Percentiles rank a stretch among this genome's conserved stretches.
Conservation (phyloP, 805 yeast species). For the Starmerella stellata region DNA sequence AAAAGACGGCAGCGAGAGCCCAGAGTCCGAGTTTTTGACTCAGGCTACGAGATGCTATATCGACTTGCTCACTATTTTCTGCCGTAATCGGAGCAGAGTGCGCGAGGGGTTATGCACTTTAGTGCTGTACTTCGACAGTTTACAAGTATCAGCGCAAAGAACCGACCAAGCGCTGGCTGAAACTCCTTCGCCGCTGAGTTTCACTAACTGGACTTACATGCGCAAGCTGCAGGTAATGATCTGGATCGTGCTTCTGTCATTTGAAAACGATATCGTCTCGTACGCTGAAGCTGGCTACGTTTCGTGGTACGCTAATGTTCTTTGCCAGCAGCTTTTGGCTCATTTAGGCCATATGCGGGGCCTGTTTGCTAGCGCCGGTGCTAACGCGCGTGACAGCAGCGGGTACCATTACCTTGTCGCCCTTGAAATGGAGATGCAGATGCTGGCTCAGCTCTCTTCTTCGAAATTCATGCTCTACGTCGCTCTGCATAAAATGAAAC, state of each 20-base stretch:
- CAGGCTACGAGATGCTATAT: conserved; percentile 28
- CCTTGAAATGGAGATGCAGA: conserved; percentile 20
- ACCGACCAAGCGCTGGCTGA: conserved; percentile 31
- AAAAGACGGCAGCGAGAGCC: conserved; percentile 14
- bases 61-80: conserved; percentile 31
- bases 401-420: conserved; percentile 18
- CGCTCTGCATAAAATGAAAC: conserved; percentile 10
- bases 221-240: conserved; percentile 54
- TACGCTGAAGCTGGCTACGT: conserved; percentile 49
- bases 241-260: conserved; percentile 52
- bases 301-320: conserved; percentile 47
- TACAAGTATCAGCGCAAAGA: conserved; percentile 57
- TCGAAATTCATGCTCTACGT: conserved; percentile 20
- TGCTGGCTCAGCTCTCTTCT: conserved; percentile 19
- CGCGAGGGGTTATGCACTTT: conserved; percentile 52
- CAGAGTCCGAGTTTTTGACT: conserved; percentile 19
- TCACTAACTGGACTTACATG: conserved; percentile 51
- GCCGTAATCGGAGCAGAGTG: conserved; percentile 63
- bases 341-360: conserved; percentile 30
- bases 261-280: conserved; percentile 56
- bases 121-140: conserved; percentile 49
- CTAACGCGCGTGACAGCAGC: conserved; percentile 10
- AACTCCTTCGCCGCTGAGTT: conserved; percentile 20
- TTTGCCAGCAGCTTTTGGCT: conserved; percentile 27
- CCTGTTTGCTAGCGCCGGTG: conserved; percentile 15